phyloP scores from a whole-genome alignment of 495 filamentous ascomycete genomes.

The Penicillium odoratum region DNA sequence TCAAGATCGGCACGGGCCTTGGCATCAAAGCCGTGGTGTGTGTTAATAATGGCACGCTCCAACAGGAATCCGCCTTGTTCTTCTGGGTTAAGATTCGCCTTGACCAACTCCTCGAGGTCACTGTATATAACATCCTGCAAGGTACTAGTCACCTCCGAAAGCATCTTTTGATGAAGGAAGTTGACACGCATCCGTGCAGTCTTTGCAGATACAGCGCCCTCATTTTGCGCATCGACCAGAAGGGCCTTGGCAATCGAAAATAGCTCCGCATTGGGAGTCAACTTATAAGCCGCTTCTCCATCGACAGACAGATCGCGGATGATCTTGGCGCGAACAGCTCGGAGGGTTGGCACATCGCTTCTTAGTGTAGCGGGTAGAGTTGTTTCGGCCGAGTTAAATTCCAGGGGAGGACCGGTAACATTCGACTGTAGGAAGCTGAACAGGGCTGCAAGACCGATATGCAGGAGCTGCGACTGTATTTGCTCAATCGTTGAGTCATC shows the following conservation, averaged over 20 bases:
- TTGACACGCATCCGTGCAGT: conserved; percentile 64
- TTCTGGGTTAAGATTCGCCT: conserved; percentile 40
- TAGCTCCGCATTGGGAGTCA: conserved; percentile 80
- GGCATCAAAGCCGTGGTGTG: conserved; percentile 79
- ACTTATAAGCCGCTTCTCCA: conserved; percentile 80
- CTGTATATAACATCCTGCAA: conserved; percentile 59
- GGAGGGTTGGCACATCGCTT: conserved; percentile 25
- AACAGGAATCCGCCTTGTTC: conserved; percentile 66
- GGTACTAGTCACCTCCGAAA: conserved; percentile 72
- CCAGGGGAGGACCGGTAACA: conserved; percentile 82
- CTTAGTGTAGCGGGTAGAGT: conserved; percentile 54
- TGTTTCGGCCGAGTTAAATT: conserved; percentile 49
- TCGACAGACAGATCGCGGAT: conserved; percentile 71
- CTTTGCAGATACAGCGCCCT: conserved; percentile 40
- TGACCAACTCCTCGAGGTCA: conserved; percentile 44
- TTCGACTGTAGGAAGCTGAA: conserved; percentile 88
- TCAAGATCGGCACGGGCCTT: conserved; percentile 72
- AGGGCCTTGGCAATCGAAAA: conserved; percentile 70
- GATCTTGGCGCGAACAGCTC: conserved; percentile 51
- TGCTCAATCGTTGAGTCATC: conserved; percentile 33
- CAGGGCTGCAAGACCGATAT: conserved; percentile 69
- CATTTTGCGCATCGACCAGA: conserved; percentile 31
- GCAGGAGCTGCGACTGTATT: conserved; percentile 46
- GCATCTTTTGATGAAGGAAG: conserved; percentile 84
- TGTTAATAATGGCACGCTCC: conserved; percentile 79